Percentiles rank a stretch among this genome's conserved stretches.
These are phyloP conservation scores for Myriosclerotinia curreyana DNA, from an alignment of 2,329 filamentous ascomycete genomes.

Conservation along the genomic window DNA sequence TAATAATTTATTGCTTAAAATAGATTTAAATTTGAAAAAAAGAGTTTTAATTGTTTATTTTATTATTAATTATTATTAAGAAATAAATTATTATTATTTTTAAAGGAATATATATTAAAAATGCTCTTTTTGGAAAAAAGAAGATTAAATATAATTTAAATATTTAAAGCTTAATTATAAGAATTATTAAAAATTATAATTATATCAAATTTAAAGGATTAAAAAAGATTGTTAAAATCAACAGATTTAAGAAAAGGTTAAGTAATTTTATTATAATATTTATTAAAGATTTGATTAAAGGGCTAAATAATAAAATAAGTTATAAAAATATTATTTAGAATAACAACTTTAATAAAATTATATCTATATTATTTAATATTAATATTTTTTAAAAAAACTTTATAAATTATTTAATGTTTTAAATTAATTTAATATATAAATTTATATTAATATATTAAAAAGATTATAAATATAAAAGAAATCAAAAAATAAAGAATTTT, in stretches of 20 bases:
- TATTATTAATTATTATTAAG: constrained; percentile 77
- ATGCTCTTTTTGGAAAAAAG: constrained; percentile 75
- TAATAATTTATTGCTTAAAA: constrained; percentile 85
- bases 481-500: neutral
- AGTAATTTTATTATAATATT: constrained; percentile 58
- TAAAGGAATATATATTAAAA: constrained; percentile 72
- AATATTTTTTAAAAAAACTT: constrained; percentile 15
- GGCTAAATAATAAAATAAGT: constrained; percentile 76
- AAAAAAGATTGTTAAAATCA: constrained; percentile 46
- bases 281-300: constrained; percentile 65
- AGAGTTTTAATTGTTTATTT: constrained; percentile 75
- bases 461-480: neutral
- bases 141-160: constrained; percentile 79
- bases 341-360: constrained; percentile 79
- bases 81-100: constrained; percentile 63
- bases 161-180: constrained; percentile 90
- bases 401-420: neutral
- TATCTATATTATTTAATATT: constrained; percentile 45
- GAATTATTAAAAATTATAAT: constrained; percentile 95
- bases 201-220: constrained; percentile 74
- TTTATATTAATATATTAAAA: neutral
- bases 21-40: constrained; percentile 87
- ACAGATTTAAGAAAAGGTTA: constrained; percentile 53
- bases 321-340: constrained; percentile 76
- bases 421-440: neutral